A percentile compares a stretch with the other conserved stretches of the same genome.
phyloP scores from a whole-genome alignment of 139 green algal species.

The Micractinium sp. region DNA sequence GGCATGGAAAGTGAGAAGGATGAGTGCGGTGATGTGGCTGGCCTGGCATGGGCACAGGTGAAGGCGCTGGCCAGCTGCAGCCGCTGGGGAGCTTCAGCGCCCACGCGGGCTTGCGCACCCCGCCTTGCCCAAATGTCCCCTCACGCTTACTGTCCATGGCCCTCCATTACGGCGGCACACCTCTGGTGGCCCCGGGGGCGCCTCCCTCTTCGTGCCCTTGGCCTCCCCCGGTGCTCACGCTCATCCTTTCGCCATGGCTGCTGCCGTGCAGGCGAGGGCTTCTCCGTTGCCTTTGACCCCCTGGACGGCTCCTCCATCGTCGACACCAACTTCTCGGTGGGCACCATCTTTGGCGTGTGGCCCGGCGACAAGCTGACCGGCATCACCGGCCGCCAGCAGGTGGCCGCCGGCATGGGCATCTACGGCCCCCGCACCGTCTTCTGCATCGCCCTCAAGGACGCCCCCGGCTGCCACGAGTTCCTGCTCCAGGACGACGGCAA shows the following conservation, averaged over 20 bases:
- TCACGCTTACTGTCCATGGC: too few relatives aligned
- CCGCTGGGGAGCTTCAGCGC: too few relatives aligned
- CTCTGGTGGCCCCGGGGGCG: too few relatives aligned
- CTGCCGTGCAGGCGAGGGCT: constrained; percentile 66
- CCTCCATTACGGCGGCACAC: too few relatives aligned
- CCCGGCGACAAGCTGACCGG: constrained; percentile 83
- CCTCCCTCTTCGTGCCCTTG: background rate
- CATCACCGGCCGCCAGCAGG: constrained; percentile 85
- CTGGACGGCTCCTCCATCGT: constrained; percentile 95
- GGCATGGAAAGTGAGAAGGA: too few relatives aligned
- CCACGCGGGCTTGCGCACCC: too few relatives aligned
- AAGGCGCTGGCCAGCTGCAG: background rate
- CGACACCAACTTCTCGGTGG: constrained; percentile 96
- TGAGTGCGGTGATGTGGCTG: too few relatives aligned
- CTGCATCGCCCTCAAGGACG: constrained; percentile 89
- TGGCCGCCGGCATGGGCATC: constrained; percentile 89
- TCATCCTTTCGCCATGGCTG: background rate
- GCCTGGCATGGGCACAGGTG: too few relatives aligned
- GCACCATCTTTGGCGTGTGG: constrained; percentile 96
- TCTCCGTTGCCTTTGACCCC: constrained; percentile 94
- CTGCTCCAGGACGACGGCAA: constrained; percentile 94
- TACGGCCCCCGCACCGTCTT: constrained; percentile 93
- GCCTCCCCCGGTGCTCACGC: background rate
- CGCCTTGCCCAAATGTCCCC: too few relatives aligned
- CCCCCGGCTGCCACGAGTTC: constrained; percentile 94